Percentiles rank a stretch among this genome's conserved stretches.
These are phyloP conservation scores for Raphanus raphanistrum DNA, from an alignment of 345 rosid species.

Conservation along the genomic window DNA sequence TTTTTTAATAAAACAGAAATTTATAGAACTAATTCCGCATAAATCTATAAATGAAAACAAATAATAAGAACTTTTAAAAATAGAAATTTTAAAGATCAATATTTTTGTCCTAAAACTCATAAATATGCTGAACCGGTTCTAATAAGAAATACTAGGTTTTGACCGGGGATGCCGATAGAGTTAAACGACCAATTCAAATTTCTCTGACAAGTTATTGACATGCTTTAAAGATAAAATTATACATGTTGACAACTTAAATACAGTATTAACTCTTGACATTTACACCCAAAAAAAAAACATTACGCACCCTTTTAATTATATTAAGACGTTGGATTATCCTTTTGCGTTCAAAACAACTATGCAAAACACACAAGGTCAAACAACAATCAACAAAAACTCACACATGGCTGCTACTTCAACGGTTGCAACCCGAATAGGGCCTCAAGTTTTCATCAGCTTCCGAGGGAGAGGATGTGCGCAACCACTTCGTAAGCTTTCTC, in stretches of 20 bases:
- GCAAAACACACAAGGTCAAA: background rate
- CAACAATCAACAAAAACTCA: background rate
- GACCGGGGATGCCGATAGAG: background rate
- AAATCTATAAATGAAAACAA: too few relatives aligned
- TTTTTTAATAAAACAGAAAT: too few relatives aligned
- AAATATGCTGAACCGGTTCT: too few relatives aligned
- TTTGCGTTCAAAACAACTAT: background rate
- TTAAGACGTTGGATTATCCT: background rate
- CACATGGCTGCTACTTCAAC: conserved; percentile 8
- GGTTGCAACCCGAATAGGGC: background rate
- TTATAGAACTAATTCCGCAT: too few relatives aligned
- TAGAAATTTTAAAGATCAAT: too few relatives aligned
- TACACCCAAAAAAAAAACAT: background rate
- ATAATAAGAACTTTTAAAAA: too few relatives aligned
- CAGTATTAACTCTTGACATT: too few relatives aligned
- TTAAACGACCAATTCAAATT: background rate
- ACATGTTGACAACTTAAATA: background rate
- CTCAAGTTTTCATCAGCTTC: conserved; percentile 34
- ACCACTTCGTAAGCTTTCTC: conserved; percentile 18
- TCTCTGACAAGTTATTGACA: background rate
- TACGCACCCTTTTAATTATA: background rate
- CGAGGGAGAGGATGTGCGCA: conserved; percentile 20
- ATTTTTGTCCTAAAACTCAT: too few relatives aligned
- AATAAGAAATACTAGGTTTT: too few relatives aligned
- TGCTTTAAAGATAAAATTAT: background rate